Conservation (phyloP, 1,284 basidiomycete genomes). For the Phellopilus nigrolimitatus region DNA sequence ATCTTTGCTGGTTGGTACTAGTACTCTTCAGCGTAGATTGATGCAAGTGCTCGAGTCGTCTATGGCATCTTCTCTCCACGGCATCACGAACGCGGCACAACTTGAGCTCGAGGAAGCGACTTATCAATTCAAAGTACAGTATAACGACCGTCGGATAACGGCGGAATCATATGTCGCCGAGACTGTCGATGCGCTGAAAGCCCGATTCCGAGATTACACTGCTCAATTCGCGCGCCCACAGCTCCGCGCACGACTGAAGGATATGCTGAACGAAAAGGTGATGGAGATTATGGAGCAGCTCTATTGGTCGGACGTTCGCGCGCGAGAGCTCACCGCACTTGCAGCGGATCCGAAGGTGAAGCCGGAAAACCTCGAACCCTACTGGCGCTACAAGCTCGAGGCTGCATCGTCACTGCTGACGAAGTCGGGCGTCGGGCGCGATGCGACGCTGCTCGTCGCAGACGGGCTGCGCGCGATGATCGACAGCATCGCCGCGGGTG, state of each 20-base stretch:
- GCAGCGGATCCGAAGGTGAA: constrained; percentile 68
- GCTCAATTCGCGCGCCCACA: constrained; percentile 85
- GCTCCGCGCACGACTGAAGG: constrained; percentile 84
- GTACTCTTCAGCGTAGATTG: constrained; percentile 80
- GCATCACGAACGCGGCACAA: constrained; percentile 95
- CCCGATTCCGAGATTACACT: constrained; percentile 85
- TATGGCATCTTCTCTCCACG: constrained; percentile 93
- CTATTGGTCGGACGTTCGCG: constrained; percentile 87
- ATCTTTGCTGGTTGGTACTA: constrained; percentile 85
- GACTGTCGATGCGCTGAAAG: constrained; percentile 90
- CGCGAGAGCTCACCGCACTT: constrained; percentile 70
- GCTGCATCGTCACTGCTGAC: constrained; percentile 89
- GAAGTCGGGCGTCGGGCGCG: constrained; percentile 94
- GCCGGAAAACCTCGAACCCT: constrained; percentile 79
- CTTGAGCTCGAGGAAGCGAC: constrained; percentile 94
- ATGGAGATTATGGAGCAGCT: constrained; percentile 97
- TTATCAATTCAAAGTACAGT: constrained; percentile 99
- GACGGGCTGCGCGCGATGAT: constrained; percentile 88
- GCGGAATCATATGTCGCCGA: constrained; percentile 98
- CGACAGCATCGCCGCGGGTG: constrained; percentile 80
- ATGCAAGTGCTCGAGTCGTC: constrained; percentile 98
- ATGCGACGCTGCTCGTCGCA: constrained; percentile 92
- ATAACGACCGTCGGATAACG: constrained; percentile 93
- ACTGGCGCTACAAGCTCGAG: constrained; percentile 96
- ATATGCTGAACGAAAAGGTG: constrained; percentile 91